Percentiles rank a stretch among this genome's conserved stretches.
Conservation (phyloP, 1,139 yeast genomes). For the Geotrichum reessii region DNA sequence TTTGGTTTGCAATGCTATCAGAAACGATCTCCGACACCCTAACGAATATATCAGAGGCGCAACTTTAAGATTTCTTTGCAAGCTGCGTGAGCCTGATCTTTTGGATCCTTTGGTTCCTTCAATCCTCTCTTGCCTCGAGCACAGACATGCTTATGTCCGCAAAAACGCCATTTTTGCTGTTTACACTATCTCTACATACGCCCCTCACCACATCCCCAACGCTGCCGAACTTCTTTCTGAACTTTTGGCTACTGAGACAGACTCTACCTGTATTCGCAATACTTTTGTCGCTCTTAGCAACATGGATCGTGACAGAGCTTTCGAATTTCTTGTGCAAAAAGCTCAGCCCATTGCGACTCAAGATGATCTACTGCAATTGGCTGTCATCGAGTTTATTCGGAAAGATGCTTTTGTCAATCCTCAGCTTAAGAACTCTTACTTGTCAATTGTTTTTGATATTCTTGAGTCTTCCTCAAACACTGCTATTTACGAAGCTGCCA, state of each 20-base stretch:
- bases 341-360: slow-evolving; percentile 56
- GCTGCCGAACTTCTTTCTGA: slow-evolving; percentile 77
- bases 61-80: slow-evolving; percentile 84
- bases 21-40: slow-evolving; percentile 95
- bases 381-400: slow-evolving; percentile 86
- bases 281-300: slow-evolving; percentile 86
- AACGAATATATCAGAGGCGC: slow-evolving; percentile 96
- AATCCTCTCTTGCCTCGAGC: slow-evolving; percentile 84
- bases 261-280: slow-evolving; percentile 91
- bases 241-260: slow-evolving; percentile 76
- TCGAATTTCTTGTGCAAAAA: slow-evolving; percentile 72
- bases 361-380: slow-evolving; percentile 82
- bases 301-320: slow-evolving; percentile 78
- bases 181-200: slow-evolving; percentile 65
- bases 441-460: slow-evolving; percentile 65
- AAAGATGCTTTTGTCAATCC: slow-evolving; percentile 66
- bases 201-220: slow-evolving; percentile 87
- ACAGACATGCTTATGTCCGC: slow-evolving; percentile 96
- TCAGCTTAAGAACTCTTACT: slow-evolving; percentile 62
- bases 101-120: slow-evolving; percentile 94
- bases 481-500: slow-evolving; percentile 88
- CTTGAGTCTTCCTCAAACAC: slow-evolving; percentile 67
- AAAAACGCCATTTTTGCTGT: slow-evolving; percentile 95
- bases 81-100: slow-evolving; percentile 86
- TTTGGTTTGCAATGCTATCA: slow-evolving; percentile 94